A percentile compares a stretch with the other conserved stretches of the same genome.
phyloP scores from a whole-genome alignment of 371 early-diverging fungal genomes.

The Apophysomyces elegans region DNA sequence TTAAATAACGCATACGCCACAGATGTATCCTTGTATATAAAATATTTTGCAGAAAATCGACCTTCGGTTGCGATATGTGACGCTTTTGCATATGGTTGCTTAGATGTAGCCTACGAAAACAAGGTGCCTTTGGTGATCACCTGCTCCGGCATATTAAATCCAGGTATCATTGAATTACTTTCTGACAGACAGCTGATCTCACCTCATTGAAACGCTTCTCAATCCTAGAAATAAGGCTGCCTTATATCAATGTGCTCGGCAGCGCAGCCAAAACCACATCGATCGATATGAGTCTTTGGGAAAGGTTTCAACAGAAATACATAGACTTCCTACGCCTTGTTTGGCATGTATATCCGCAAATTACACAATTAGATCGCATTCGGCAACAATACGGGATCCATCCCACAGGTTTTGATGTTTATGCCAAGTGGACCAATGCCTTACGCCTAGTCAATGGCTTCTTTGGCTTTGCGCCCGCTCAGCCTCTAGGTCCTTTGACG shows the following conservation, averaged over 20 bases:
- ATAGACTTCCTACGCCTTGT: neutral
- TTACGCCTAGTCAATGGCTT: constrained; percentile 2
- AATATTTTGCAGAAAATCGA: constrained; percentile 11
- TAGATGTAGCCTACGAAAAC: constrained; percentile 8
- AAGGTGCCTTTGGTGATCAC: constrained; percentile 12
- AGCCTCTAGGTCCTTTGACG: constrained; percentile 21
- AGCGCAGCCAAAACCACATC: constrained; percentile 10
- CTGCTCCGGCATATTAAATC: neutral
- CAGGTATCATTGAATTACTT: neutral
- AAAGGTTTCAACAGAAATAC: constrained; percentile 10
- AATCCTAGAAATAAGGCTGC: neutral
- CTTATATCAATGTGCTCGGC: constrained; percentile 13
- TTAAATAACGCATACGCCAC: neutral
- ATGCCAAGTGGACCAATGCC: constrained; percentile 11
- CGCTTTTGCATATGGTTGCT: constrained; percentile 11
- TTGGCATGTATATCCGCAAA: neutral
- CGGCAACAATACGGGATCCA: constrained; percentile 7
- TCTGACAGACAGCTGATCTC: no score
- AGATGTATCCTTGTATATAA: constrained; percentile 1
- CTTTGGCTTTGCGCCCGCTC: constrained; percentile 12
- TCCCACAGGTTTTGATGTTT: constrained; percentile 7
- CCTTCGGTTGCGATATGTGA: constrained; percentile 18
- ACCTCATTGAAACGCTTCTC: no score
- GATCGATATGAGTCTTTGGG: constrained; percentile 8
- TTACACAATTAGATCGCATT: neutral